Evolutionary conservation across 768 basidiomycete species (phyloP).

Genomic region (Naganishia vishniacii): DNA sequence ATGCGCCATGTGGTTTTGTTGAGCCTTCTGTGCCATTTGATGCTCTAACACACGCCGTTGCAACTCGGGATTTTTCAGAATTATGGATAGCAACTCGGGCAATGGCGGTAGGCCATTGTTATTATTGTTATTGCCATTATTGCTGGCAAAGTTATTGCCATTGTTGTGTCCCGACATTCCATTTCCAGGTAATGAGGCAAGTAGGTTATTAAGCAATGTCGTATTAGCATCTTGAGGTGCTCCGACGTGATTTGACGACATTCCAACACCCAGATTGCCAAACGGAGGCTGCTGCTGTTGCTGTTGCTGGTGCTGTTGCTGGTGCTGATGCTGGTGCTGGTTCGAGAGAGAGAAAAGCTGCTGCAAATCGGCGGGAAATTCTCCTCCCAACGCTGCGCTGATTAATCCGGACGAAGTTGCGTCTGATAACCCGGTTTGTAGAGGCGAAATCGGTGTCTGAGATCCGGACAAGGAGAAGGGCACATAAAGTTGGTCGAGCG

Average conservation of each 20-base stretch:
- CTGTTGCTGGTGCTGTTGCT: no score
- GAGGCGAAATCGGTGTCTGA: constrained; percentile 1
- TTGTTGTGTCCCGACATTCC: neutral
- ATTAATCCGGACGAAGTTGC: neutral
- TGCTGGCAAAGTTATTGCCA: neutral
- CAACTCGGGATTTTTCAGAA: constrained; percentile 10
- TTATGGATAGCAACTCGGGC: constrained; percentile 14
- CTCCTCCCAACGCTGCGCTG: constrained; percentile 10
- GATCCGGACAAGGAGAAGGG: neutral
- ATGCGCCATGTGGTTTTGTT: constrained; percentile 14
- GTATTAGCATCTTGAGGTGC: neutral
- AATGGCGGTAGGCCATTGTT: constrained; percentile 11
- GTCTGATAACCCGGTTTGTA: neutral
- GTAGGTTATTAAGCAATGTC: constrained; percentile 3
- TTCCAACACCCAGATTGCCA: neutral
- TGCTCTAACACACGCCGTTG: constrained; percentile 11
- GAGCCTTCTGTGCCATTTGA: constrained; percentile 16
- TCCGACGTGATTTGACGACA: constrained; percentile 2
- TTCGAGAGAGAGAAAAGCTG: neutral
- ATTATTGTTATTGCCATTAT: constrained; percentile 7
- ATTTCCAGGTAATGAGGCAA: constrained; percentile 1
- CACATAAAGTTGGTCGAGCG: neutral
- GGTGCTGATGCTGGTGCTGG: constrained; percentile 11
- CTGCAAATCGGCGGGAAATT: constrained; percentile 5
- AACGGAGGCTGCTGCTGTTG: no score